Evolutionary conservation across 768 basidiomycete genomes (phyloP).

Genomic region (Lactarius hengduanensis): DNA sequence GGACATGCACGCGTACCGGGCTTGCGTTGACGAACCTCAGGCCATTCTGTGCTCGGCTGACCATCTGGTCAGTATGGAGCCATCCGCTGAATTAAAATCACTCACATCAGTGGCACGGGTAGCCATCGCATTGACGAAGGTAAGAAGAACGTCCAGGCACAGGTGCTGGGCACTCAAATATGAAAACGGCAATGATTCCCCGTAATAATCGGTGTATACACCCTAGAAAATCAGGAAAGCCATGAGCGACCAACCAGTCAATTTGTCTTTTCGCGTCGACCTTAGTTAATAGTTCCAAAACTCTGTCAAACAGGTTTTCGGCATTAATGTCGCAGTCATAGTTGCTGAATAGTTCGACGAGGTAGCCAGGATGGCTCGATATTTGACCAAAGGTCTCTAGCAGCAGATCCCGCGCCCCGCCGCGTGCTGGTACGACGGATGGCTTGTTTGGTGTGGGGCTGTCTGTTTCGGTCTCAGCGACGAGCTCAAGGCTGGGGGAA

Average conservation of each 20-base stretch:
- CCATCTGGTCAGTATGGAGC: conserved; percentile 7
- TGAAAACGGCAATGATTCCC: conserved; percentile 57
- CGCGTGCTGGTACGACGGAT: conserved; percentile 59
- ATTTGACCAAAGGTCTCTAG: conserved; percentile 84
- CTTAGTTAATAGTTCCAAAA: conserved; percentile 86
- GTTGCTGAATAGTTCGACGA: conserved; percentile 94
- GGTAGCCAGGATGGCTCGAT: conserved; percentile 81
- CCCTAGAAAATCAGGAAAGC: conserved; percentile 48
- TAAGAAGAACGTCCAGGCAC: conserved; percentile 83
- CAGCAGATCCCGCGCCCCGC: conserved; percentile 85
- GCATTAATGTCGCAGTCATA: conserved; percentile 98
- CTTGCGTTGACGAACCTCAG: conserved; percentile 47
- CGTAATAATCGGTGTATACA: conserved; percentile 69
- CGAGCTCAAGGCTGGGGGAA: conserved; percentile 43
- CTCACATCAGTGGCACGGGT: conserved; percentile 53
- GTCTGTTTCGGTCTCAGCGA: conserved; percentile 46
- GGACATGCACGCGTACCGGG: not conserved
- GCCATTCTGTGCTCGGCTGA: conserved; percentile 54
- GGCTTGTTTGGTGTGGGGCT: conserved; percentile 43
- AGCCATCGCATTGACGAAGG: conserved; percentile 88
- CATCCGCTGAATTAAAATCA: conserved; percentile 23
- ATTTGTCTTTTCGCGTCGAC: conserved; percentile 2
- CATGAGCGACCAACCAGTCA: not conserved
- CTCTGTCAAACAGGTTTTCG: conserved; percentile 91
- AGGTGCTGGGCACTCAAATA: conserved; percentile 80